A percentile compares a stretch with the other conserved stretches of the same genome.
Conservation (phyloP, 2,329 filamentous ascomycete species). For the Hypoxylon sp. region DNA sequence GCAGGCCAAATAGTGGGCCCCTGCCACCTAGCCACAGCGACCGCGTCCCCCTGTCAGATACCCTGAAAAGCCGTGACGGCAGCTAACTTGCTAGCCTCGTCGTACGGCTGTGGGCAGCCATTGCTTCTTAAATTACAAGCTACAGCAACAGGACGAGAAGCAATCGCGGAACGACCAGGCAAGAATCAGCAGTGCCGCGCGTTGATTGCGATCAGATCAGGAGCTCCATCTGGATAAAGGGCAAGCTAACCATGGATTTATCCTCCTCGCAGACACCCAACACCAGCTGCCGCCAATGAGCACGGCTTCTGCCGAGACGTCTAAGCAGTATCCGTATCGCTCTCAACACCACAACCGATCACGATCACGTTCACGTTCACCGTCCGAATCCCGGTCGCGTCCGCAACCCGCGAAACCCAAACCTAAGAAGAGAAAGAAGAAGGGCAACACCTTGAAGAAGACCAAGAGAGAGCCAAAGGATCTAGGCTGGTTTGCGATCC, state of each 20-base stretch:
- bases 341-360: not conserved
- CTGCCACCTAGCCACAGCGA: not conserved
- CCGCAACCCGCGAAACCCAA: constrained; percentile 8
- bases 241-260: constrained; percentile 36
- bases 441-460: constrained; percentile 8
- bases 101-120: constrained; percentile 25
- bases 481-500: constrained; percentile 44
- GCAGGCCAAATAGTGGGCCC: not conserved
- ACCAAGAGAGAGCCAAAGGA: not conserved
- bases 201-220: constrained; percentile 5
- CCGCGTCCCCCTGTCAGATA: not conserved
- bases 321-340: constrained; percentile 10
- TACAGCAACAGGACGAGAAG: constrained; percentile 9
- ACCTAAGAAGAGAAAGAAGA: constrained; percentile 27
- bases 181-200: constrained; percentile 22
- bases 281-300: constrained; percentile 39
- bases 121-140: not conserved
- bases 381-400: not conserved
- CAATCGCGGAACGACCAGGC: constrained; percentile 25
- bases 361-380: not conserved
- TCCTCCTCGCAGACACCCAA: constrained; percentile 31
- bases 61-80: not conserved
- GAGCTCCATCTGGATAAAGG: constrained; percentile 1
- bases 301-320: constrained; percentile 16
- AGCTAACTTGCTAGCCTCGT: constrained; percentile 22